Evolutionary conservation across 2,329 filamentous ascomycete species (phyloP).

Genomic region (Xylaria sp.): DNA sequence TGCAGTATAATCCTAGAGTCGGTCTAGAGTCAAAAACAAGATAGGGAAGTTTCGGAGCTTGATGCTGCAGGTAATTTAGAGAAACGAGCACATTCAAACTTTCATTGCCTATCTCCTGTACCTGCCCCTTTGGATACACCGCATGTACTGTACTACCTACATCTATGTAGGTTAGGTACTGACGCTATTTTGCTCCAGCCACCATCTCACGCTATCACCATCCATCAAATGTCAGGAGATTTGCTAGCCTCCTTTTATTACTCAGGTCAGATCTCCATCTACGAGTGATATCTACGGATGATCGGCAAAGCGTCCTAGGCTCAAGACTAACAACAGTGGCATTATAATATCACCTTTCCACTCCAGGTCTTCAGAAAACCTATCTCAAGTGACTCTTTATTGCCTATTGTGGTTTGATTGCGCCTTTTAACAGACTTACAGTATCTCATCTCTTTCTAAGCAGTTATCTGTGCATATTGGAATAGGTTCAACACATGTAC

Average conservation of each 20-base stretch:
- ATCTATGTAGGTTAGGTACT: no score
- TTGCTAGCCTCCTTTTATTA: not conserved
- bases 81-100: not conserved
- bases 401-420: not conserved
- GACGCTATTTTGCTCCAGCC: not conserved
- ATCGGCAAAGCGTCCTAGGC: not conserved
- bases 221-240: slow-evolving; percentile 5
- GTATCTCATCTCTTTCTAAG: not conserved
- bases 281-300: not conserved
- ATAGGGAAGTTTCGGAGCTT: slow-evolving; percentile 2
- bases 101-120: not conserved
- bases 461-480: not conserved
- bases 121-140: not conserved
- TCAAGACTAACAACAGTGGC: not conserved
- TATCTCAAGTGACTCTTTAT: not conserved
- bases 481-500: not conserved
- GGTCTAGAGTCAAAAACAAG: not conserved
- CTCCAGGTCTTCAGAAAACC: not conserved
- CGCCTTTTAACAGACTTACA: not conserved
- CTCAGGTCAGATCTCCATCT: not conserved
- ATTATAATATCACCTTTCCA: not conserved
- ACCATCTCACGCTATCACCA: not conserved
- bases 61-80: slow-evolving; percentile 1
- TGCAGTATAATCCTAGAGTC: not conserved
- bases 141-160: not conserved